Evolutionary conservation across 1,139 yeast genomes (phyloP).

Genomic region (Geotrichum fermentans): DNA sequence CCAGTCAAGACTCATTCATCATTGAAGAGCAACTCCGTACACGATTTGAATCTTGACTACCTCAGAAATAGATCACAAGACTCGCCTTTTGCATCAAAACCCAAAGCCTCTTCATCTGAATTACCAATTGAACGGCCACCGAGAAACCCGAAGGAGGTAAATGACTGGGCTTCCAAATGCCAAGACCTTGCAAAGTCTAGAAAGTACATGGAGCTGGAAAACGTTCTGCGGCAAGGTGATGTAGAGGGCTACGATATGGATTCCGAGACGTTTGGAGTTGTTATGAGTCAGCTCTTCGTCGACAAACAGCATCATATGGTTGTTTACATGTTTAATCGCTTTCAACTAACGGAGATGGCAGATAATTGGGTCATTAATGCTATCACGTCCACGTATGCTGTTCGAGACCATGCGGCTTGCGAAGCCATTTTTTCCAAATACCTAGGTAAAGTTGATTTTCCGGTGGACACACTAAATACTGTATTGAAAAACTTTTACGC

Average conservation of each 20-base stretch:
- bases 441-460: conserved; percentile 5
- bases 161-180: conserved; percentile 5
- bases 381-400: conserved; percentile 4
- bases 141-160: not conserved
- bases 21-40: not conserved
- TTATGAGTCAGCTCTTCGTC: not conserved
- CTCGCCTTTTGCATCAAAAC: conserved; percentile 1
- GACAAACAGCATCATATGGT: conserved; percentile 3
- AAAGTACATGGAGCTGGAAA: not conserved
- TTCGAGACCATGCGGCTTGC: conserved; percentile 3
- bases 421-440: conserved; percentile 8
- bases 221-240: not conserved
- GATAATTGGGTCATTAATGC: conserved; percentile 4
- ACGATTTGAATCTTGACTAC: conserved; percentile 5
- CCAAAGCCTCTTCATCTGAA: not conserved
- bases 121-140: not conserved
- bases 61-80: conserved; percentile 7
- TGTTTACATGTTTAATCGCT: not conserved
- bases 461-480: conserved; percentile 4
- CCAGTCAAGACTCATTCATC: not conserved
- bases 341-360: not conserved
- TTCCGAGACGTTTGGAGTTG: not conserved
- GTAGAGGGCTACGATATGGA: conserved; percentile 1
- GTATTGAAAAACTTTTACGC: conserved; percentile 13
- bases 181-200: not conserved